Conservation (phyloP, 2,329 filamentous ascomycete species). For the Neopestalotiopsis rosae region DNA sequence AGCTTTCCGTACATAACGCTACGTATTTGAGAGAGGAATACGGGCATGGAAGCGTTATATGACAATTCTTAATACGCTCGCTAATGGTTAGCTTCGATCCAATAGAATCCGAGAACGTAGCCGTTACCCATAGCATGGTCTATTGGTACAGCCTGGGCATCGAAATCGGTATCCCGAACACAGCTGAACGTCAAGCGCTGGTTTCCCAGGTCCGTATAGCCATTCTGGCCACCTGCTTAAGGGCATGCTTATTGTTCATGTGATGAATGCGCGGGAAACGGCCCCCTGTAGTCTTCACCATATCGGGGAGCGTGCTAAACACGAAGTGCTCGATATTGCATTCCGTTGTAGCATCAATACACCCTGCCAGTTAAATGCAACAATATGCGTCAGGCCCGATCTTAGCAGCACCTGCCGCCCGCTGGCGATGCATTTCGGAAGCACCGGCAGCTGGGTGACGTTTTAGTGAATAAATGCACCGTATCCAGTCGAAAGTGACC, state of each 20-base stretch:
- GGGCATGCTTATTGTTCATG: constrained; percentile 7
- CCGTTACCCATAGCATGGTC: neutral
- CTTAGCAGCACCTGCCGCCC: too few relatives aligned
- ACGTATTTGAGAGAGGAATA: too few relatives aligned
- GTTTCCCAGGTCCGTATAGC: neutral
- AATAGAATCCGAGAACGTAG: neutral
- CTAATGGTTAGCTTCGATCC: neutral
- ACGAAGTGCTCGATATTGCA: neutral
- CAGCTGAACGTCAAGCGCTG: neutral
- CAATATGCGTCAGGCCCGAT: too few relatives aligned
- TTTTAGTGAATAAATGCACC: too few relatives aligned
- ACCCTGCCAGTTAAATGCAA: too few relatives aligned
- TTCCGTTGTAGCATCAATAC: neutral
- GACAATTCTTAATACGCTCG: neutral
- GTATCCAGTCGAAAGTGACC: too few relatives aligned
- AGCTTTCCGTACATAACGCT: too few relatives aligned
- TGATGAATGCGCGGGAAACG: constrained; percentile 1
- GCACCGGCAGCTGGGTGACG: too few relatives aligned
- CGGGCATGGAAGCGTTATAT: too few relatives aligned
- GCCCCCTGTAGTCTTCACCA: neutral
- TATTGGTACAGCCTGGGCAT: too few relatives aligned
- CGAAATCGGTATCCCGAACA: neutral
- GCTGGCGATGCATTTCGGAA: too few relatives aligned
- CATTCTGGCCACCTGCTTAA: constrained; percentile 2
- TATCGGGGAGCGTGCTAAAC: constrained; percentile 6